These are phyloP conservation scores for Copromyces sp. DNA, from an alignment of 495 filamentous ascomycete genomes.

Conservation along the genomic window DNA sequence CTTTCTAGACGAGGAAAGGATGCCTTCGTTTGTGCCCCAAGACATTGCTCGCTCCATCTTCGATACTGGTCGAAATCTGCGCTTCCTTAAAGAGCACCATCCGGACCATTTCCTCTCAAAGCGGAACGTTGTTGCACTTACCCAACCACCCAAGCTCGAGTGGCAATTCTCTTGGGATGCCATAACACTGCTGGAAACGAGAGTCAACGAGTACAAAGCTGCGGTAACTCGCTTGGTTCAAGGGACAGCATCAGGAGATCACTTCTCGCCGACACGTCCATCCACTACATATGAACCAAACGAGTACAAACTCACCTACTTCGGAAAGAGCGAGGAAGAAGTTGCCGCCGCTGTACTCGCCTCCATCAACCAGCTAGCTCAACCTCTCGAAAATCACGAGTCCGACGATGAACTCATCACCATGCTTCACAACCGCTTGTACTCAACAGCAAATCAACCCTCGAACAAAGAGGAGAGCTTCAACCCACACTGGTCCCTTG, in stretches of 20 bases:
- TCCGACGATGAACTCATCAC: slow-evolving; percentile 22
- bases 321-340: slow-evolving; percentile 39
- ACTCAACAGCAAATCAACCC: slow-evolving; percentile 1
- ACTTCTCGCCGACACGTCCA: not conserved
- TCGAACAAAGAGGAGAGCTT: slow-evolving; percentile 26
- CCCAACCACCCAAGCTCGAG: slow-evolving; percentile 46
- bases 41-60: slow-evolving; percentile 59
- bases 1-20: slow-evolving; percentile 45
- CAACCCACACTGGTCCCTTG: slow-evolving; percentile 60
- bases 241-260: not conserved
- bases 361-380: slow-evolving; percentile 38
- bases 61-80: slow-evolving; percentile 68
- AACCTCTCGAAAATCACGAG: slow-evolving; percentile 14
- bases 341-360: slow-evolving; percentile 38
- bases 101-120: slow-evolving; percentile 66
- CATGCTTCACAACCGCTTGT: slow-evolving; percentile 22
- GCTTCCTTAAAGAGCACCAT: slow-evolving; percentile 61
- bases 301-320: slow-evolving; percentile 29
- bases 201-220: slow-evolving; percentile 53
- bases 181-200: slow-evolving; percentile 51
- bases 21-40: slow-evolving; percentile 56
- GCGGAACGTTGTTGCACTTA: slow-evolving; percentile 31
- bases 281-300: not conserved
- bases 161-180: slow-evolving; percentile 73
- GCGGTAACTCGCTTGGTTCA: slow-evolving; percentile 36